phyloP scores from a whole-genome alignment of 108 stramenopile genomes.

The Skeletonema potamos region DNA sequence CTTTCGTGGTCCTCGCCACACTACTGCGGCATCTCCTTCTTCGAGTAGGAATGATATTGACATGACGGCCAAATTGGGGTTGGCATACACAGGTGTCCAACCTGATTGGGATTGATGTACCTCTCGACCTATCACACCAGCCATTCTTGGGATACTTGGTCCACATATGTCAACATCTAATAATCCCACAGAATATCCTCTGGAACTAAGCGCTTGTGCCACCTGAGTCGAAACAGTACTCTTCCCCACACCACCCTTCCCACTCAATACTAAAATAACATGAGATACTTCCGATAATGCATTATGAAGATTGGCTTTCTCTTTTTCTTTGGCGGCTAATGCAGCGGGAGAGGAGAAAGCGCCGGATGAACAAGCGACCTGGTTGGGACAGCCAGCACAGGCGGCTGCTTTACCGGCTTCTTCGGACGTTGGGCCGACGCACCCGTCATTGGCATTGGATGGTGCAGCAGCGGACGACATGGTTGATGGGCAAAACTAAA shows the following conservation, averaged over 20 bases:
- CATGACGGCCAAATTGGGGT: slow-evolving; percentile 94
- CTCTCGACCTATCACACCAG: slow-evolving; percentile 51
- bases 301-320: slow-evolving; percentile 55
- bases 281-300: slow-evolving; percentile 87
- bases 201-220: slow-evolving; percentile 83
- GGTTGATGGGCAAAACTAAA: background rate
- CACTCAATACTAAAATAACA: slow-evolving; percentile 92
- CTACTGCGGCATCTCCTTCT: slow-evolving; percentile 92
- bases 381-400: slow-evolving; percentile 98
- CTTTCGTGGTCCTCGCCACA: slow-evolving; percentile 99
- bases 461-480: slow-evolving; percentile 38
- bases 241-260: slow-evolving; percentile 99
- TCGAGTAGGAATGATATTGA: slow-evolving; percentile 96
- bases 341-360: slow-evolving; percentile 78
- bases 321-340: slow-evolving; percentile 50
- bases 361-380: slow-evolving; percentile 89
- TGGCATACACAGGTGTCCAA: slow-evolving; percentile 97
- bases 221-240: slow-evolving; percentile 94
- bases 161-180: slow-evolving; percentile 99
- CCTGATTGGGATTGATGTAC: slow-evolving; percentile 92
- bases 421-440: slow-evolving; percentile 91
- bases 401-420: slow-evolving; percentile 91
- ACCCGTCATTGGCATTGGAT: slow-evolving; percentile 86
- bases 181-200: slow-evolving; percentile 94
- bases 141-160: slow-evolving; percentile 95